Conservation (phyloP, 305 asterid genomes). For the Fraxinus xanthoxyloides region DNA sequence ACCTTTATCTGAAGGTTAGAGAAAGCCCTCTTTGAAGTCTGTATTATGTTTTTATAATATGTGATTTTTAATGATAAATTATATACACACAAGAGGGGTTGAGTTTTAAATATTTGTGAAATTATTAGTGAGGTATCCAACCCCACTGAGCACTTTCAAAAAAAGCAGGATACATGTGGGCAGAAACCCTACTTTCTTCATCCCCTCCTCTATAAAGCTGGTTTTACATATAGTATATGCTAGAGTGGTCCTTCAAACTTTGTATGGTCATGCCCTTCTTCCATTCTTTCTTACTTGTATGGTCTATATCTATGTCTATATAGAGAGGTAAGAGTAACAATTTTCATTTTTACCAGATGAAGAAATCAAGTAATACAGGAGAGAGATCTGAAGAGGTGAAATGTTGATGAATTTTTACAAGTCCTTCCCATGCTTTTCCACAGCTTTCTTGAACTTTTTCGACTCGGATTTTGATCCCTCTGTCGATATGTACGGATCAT, state of each 20-base stretch:
- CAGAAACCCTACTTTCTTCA: conserved; percentile 28
- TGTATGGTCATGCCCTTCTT: conserved; percentile 14
- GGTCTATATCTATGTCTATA: not conserved
- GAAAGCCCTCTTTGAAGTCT: too few species aligned
- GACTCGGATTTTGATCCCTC: not conserved
- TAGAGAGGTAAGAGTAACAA: not conserved
- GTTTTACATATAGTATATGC: conserved; percentile 17
- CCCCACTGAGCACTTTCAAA: conserved; percentile 24
- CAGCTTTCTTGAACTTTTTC: conserved; percentile 66
- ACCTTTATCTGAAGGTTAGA: not conserved
- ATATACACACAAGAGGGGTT: not conserved
- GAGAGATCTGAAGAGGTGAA: not conserved
- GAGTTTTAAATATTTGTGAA: not conserved
- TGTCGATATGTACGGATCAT: not conserved
- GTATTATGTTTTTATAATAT: not conserved
- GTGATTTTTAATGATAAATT: not conserved
- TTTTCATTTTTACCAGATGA: not conserved
- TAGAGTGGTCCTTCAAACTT: conserved; percentile 31
- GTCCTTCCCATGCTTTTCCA: conserved; percentile 53
- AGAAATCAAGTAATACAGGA: not conserved
- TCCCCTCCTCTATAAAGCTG: conserved; percentile 30
- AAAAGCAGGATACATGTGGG: conserved; percentile 22
- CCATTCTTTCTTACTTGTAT: not conserved
- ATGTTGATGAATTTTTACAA: not conserved
- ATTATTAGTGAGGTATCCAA: not conserved